Percentiles rank a stretch among this genome's conserved stretches.
Conservation (phyloP, 1,139 yeast species). For the Hemisphaericaspora xylofermentans region DNA sequence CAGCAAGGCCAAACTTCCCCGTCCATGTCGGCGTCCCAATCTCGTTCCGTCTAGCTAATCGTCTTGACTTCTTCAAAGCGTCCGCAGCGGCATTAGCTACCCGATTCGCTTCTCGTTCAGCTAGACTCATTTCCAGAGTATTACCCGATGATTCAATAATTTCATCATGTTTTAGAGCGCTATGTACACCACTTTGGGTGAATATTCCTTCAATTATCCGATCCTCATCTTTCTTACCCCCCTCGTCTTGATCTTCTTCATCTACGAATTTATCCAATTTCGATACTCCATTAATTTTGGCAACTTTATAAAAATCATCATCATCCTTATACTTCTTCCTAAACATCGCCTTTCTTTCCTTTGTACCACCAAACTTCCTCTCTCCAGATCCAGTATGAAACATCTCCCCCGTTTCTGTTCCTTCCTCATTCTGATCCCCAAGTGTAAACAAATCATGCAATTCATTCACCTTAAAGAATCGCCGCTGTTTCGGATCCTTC, state of each 20-base stretch:
- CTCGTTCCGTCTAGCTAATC: constrained; percentile 57
- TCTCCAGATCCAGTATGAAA: constrained; percentile 62
- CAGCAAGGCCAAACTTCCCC: constrained; percentile 86
- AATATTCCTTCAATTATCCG: constrained; percentile 75
- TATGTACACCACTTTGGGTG: constrained; percentile 69
- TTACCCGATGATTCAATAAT: constrained; percentile 54
- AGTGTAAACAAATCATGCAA: constrained; percentile 84
- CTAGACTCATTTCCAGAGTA: constrained; percentile 47
- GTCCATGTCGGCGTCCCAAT: constrained; percentile 97
- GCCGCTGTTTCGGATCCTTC: constrained; percentile 90
- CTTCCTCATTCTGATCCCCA: constrained; percentile 70
- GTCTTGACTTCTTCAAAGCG: constrained; percentile 69
- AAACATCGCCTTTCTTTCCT: constrained; percentile 25
- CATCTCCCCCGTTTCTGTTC: constrained; percentile 65
- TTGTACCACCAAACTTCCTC: constrained; percentile 29
- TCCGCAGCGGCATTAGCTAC: constrained; percentile 78
- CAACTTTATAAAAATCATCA: constrained; percentile 58
- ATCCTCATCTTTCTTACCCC: constrained; percentile 38
- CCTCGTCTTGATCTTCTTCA: constrained; percentile 27
- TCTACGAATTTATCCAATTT: constrained; percentile 52
- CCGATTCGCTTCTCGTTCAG: constrained; percentile 74
- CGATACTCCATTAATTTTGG: constrained; percentile 54
- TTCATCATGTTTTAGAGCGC: constrained; percentile 77
- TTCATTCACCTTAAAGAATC: constrained; percentile 91
- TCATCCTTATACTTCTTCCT: constrained; percentile 35